phyloP scores from a whole-genome alignment of 2,329 filamentous ascomycete species.

The Colletotrichum ledebouriae region DNA sequence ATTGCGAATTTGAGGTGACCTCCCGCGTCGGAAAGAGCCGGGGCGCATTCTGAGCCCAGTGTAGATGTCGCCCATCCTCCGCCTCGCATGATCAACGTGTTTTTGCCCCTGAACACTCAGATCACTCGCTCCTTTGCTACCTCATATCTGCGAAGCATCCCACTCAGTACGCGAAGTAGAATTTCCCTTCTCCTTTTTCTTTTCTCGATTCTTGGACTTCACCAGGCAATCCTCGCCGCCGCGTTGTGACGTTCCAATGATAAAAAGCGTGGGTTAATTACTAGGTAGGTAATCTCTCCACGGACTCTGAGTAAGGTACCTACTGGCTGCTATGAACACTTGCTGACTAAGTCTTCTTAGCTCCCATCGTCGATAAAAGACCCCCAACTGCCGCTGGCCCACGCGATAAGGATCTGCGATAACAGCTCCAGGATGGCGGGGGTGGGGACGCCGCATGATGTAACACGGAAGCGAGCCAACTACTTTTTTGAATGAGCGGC shows the following conservation, averaged over 20 bases:
- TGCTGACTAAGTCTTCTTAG: background rate
- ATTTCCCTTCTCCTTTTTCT: background rate
- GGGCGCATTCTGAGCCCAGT: no score
- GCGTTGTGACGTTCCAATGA: no score
- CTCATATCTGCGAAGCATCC: background rate
- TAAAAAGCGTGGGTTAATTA: no score
- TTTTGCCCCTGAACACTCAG: background rate
- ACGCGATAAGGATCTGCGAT: slow-evolving; percentile 27
- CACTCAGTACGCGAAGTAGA: background rate
- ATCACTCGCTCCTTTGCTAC: no score
- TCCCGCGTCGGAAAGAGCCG: no score
- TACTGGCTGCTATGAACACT: background rate
- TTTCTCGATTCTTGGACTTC: background rate
- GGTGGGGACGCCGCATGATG: slow-evolving; percentile 38
- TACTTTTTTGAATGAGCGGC: slow-evolving; percentile 26
- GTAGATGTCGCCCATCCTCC: no score
- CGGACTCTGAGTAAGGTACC: no score
- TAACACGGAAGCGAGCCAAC: slow-evolving; percentile 32
- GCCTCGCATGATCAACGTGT: no score
- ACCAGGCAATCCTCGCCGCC: no score
- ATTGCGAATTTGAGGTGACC: no score
- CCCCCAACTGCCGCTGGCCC: background rate
- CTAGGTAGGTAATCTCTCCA: no score
- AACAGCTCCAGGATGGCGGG: slow-evolving; percentile 37
- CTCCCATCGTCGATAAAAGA: background rate